Conservation (phyloP, 495 filamentous ascomycete species). For the Aspergillus bertholletiae region DNA sequence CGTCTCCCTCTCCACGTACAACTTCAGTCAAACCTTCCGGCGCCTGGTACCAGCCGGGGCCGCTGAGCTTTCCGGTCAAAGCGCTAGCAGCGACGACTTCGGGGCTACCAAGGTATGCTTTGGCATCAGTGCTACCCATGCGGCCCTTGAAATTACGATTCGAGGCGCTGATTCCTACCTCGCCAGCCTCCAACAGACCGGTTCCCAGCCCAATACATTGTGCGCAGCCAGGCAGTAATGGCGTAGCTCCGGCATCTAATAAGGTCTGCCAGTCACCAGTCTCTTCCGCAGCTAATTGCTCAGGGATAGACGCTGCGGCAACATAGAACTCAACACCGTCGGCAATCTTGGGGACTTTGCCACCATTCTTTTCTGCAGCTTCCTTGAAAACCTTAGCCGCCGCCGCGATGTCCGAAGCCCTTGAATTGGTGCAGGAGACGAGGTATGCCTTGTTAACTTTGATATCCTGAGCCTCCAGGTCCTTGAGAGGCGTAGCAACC, state of each 20-base stretch:
- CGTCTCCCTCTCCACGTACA: slow-evolving; percentile 67
- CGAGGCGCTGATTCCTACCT: slow-evolving; percentile 83
- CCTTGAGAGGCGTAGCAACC: slow-evolving; percentile 65
- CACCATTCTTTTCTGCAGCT: slow-evolving; percentile 54
- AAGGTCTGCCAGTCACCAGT: slow-evolving; percentile 85
- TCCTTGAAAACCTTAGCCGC: slow-evolving; percentile 87
- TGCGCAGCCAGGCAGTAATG: slow-evolving; percentile 77
- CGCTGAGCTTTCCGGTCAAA: slow-evolving; percentile 69
- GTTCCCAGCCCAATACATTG: slow-evolving; percentile 87
- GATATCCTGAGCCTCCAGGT: slow-evolving; percentile 72
- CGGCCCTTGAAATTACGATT: slow-evolving; percentile 95
- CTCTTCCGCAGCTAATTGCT: slow-evolving; percentile 76
- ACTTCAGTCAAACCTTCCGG: slow-evolving; percentile 65
- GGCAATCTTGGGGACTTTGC: slow-evolving; percentile 68
- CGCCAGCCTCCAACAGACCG: slow-evolving; percentile 77
- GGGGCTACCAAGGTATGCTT: slow-evolving; percentile 85
- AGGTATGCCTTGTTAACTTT: slow-evolving; percentile 83
- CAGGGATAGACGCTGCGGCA: slow-evolving; percentile 76
- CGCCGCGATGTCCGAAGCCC: slow-evolving; percentile 76
- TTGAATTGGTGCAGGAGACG: slow-evolving; percentile 86
- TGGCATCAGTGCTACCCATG: slow-evolving; percentile 79
- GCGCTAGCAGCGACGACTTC: slow-evolving; percentile 92
- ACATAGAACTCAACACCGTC: slow-evolving; percentile 84
- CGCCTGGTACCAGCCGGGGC: slow-evolving; percentile 76
- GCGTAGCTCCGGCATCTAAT: slow-evolving; percentile 72